These are phyloP conservation scores for Fragaria iinumae DNA, from an alignment of 306 rosid genomes.

Conservation along the genomic window DNA sequence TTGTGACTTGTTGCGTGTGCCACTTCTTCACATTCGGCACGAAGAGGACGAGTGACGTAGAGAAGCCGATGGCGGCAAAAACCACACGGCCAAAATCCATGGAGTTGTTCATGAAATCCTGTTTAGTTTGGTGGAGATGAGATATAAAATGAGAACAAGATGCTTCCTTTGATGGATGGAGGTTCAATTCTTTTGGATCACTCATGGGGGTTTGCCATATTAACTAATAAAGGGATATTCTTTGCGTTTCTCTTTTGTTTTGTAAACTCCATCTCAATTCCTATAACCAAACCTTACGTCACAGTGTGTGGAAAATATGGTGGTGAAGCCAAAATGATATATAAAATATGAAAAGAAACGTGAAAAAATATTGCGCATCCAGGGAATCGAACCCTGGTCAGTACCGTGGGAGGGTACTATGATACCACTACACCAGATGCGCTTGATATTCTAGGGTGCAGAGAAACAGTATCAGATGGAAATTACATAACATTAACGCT, in stretches of 20 bases:
- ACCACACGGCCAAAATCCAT: slow-evolving; percentile 34
- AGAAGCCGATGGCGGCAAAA: slow-evolving; percentile 50
- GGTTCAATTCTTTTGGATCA: neutral
- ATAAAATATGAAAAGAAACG: neutral
- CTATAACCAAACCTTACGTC: neutral
- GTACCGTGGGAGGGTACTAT: slow-evolving; percentile 99
- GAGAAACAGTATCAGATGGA: too few relatives aligned
- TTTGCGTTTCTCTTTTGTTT: slow-evolving; percentile 15
- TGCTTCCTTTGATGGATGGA: neutral
- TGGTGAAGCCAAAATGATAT: too few relatives aligned
- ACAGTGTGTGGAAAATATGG: neutral
- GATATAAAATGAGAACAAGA: neutral
- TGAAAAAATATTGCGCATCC: slow-evolving; percentile 57
- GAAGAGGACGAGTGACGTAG: slow-evolving; percentile 39
- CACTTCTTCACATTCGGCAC: slow-evolving; percentile 39
- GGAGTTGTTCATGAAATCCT: neutral
- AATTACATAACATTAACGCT: too few relatives aligned
- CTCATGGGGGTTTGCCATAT: neutral
- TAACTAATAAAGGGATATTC: neutral
- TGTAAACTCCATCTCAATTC: neutral
- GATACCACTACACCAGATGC: slow-evolving; percentile 99
- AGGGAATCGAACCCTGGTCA: slow-evolving; percentile 99
- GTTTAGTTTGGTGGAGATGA: neutral
- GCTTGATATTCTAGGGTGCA: slow-evolving; percentile 17
- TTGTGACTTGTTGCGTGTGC: slow-evolving; percentile 35